Percentiles rank a stretch among this genome's conserved stretches.
Evolutionary conservation across 2,329 filamentous ascomycete genomes (phyloP).

Genomic region (Didymella lethalis): DNA sequence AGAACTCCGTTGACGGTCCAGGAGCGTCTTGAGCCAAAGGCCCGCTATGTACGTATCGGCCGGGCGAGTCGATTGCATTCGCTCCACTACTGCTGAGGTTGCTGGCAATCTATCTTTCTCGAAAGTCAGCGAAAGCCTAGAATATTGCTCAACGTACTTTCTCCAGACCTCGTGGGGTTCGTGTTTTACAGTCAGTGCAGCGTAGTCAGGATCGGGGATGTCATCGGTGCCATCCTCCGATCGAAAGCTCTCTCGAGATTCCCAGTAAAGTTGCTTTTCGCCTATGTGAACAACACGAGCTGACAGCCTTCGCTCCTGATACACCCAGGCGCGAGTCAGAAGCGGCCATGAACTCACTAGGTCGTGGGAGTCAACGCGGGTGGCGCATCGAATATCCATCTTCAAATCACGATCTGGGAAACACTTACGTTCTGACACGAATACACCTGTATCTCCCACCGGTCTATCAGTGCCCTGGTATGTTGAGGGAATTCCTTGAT

Average conservation of each 20-base stretch:
- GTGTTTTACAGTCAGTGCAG: background rate
- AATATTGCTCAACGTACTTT: background rate
- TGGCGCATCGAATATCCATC: too few relatives aligned
- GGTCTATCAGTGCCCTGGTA: background rate
- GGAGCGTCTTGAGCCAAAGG: background rate
- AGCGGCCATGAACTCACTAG: background rate
- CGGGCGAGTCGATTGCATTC: background rate
- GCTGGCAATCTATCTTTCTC: background rate
- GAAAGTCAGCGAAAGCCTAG: background rate
- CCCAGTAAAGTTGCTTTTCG: constrained; percentile 2
- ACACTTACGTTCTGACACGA: background rate
- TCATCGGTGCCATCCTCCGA: background rate
- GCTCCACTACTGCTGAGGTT: background rate
- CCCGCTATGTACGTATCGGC: background rate
- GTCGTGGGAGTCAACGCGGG: background rate
- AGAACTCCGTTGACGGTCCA: background rate
- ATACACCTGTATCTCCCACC: background rate
- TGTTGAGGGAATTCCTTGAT: background rate
- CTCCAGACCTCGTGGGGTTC: background rate
- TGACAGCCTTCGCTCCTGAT: constrained; percentile 2
- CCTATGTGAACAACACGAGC: background rate
- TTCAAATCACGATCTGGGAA: too few relatives aligned
- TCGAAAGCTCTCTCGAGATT: background rate
- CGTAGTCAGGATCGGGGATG: background rate
- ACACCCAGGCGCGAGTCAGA: constrained; percentile 7